Evolutionary conservation across 2,329 filamentous ascomycete species (phyloP), one percentile per base, ranked within the genome.

Genomic region (Tolypocladium tropicale): DNA sequence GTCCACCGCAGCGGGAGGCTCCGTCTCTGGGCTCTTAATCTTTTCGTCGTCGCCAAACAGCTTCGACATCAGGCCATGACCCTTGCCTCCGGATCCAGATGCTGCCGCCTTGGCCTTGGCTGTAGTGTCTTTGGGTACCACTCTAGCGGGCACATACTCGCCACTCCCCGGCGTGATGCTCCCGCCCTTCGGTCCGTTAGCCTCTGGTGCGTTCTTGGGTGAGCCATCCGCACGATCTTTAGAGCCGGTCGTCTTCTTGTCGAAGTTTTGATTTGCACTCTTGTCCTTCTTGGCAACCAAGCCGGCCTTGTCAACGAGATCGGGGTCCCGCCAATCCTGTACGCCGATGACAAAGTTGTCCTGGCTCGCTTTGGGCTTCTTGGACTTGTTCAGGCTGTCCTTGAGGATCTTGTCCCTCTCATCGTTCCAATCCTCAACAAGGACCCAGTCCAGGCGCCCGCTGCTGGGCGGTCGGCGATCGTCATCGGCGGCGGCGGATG

Each of bases 301-400:
- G 36, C 32, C 36, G 2, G 55, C 39, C 28, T 72, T 74, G 58
- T 66, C 63, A 25, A 66, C 60, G 53, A 66, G 57, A 32, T 90
- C 88, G 6, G 88, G 86, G 67, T 94, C 89, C 61, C 89, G 81
- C 89, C 89, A 93, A 67, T 94, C 89, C 61, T 94, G 88, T 14
- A 91, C 84, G n/a, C 89, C 89, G 63, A 93, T 92, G 49, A 88
- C 79, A 67, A 92, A 93, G 56, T 79, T 82, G 67, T 51, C 75
- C 70, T 57, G 37, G 12, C 53, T 37, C 18, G 57, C 7, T 43
- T 59, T 57, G 16, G 57, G 53, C 28, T 53, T 65, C 50, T 63
- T 66, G 51, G 60, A 56, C 56, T 66, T 65, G 46, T 64, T 55
- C 56, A 68, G 65, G 53, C 69, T 75, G 66, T 65, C 78, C 70